These are phyloP conservation scores for Backusella luteola DNA, from an alignment of 192 early-diverging fungal species.

Conservation along the genomic window DNA sequence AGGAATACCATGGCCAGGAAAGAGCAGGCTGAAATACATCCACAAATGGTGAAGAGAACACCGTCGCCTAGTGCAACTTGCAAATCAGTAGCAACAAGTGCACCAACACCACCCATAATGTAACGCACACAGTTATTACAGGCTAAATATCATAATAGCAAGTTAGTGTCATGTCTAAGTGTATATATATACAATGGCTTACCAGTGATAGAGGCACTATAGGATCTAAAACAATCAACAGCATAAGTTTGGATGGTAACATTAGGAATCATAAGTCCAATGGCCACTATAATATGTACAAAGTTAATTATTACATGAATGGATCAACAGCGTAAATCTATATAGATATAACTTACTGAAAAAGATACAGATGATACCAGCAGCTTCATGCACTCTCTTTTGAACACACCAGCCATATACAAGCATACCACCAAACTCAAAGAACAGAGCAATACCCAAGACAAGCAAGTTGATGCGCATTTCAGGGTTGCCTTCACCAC, in stretches of 20 bases:
- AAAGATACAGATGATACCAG: slow-evolving; percentile 29
- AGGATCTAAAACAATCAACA: slow-evolving; percentile 29
- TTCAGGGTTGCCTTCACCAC: slow-evolving; percentile 22
- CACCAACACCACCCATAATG: slow-evolving; percentile 30
- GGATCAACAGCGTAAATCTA: not conserved
- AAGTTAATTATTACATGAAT: not conserved
- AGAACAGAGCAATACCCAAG: not conserved
- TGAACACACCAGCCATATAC: slow-evolving; percentile 36
- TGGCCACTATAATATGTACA: slow-evolving; percentile 17
- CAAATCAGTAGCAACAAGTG: slow-evolving; percentile 31
- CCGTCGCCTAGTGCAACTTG: slow-evolving; percentile 27
- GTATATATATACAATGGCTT: not conserved
- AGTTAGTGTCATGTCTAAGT: not conserved
- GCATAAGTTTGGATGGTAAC: slow-evolving; percentile 33
- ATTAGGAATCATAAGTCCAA: slow-evolving; percentile 29
- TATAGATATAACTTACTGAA: slow-evolving; percentile 16
- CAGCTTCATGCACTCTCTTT: slow-evolving; percentile 30
- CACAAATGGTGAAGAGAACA: slow-evolving; percentile 30
- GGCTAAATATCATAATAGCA: slow-evolving; percentile 11
- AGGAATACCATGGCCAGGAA: not conserved
- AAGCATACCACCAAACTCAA: slow-evolving; percentile 9
- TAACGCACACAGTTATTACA: slow-evolving; percentile 36
- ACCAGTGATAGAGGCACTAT: slow-evolving; percentile 34
- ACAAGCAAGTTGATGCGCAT: slow-evolving; percentile 23
- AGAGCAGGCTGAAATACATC: not conserved